These are phyloP conservation scores for Mesembryanthemum crystallinum DNA, from an alignment of 148 eudicot species.

Conservation along the genomic window DNA sequence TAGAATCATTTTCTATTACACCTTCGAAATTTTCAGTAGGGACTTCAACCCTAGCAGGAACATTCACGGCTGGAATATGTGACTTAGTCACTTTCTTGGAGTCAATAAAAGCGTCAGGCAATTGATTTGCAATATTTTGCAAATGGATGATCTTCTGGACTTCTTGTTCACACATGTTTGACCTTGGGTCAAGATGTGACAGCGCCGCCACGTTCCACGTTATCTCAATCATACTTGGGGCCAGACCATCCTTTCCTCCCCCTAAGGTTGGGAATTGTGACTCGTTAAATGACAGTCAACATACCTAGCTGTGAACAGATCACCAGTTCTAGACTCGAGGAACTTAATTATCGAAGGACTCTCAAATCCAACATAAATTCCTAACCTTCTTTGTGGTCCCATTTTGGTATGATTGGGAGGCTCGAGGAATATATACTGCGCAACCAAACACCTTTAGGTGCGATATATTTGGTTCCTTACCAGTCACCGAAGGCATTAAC, in stretches of 20 bases:
- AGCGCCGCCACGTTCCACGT: background rate
- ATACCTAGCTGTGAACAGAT: background rate
- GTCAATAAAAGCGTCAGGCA: background rate
- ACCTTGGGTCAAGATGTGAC: background rate
- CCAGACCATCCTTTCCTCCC: background rate
- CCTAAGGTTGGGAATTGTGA: background rate
- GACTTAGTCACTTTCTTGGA: no score
- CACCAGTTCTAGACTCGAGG: background rate
- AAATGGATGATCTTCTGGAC: background rate
- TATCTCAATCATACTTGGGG: no score
- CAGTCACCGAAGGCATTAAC: no score
- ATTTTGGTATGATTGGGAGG: no score
- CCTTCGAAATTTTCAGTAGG: background rate
- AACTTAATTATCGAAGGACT: background rate
- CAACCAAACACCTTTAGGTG: no score
- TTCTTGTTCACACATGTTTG: background rate
- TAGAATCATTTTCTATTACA: background rate
- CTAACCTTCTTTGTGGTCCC: no score
- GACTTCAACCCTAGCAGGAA: background rate
- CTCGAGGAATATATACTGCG: no score
- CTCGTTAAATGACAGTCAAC: constrained; percentile 2
- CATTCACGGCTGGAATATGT: background rate
- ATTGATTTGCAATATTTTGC: background rate
- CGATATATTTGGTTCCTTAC: no score
- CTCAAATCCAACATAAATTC: background rate